Evolutionary conservation across 257 asterid species (phyloP).

Genomic region (Petunia axillaris): DNA sequence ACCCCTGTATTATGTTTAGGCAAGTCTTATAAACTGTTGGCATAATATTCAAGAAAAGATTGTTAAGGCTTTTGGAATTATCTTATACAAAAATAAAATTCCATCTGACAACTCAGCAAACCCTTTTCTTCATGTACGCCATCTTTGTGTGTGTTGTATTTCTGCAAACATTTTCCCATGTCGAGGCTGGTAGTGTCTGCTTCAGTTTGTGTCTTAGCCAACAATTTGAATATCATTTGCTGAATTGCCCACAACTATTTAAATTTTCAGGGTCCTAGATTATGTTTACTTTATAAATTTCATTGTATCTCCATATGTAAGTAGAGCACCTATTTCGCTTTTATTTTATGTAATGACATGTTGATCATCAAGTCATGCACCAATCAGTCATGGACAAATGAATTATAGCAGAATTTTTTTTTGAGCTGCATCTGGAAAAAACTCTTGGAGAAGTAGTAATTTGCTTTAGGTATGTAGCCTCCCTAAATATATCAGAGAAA

Average conservation of each 20-base stretch:
- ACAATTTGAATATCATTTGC: background rate
- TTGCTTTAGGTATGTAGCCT: background rate
- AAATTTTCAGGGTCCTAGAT: background rate
- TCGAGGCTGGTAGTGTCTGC: background rate
- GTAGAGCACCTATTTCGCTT: background rate
- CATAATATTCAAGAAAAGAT: background rate
- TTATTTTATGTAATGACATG: background rate
- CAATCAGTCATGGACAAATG: background rate
- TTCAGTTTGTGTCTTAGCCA: background rate
- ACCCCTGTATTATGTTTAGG: slow-evolving; percentile 51
- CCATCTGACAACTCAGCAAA: background rate
- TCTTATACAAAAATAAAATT: background rate
- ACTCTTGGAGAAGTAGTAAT: background rate
- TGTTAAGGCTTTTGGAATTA: background rate
- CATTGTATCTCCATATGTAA: slow-evolving; percentile 5
- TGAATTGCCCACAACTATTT: background rate
- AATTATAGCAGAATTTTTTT: background rate
- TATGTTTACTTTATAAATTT: background rate
- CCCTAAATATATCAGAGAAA: background rate
- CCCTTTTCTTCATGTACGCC: background rate
- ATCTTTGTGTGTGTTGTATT: background rate
- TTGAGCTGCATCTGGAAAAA: background rate
- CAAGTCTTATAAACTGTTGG: slow-evolving; percentile 28
- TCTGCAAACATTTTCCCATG: background rate
- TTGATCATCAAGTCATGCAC: slow-evolving; percentile 3